Evolutionary conservation across 257 asterid genomes (phyloP), one percentile per base, ranked within the genome.

Genomic region (Fraxinus anomala): DNA sequence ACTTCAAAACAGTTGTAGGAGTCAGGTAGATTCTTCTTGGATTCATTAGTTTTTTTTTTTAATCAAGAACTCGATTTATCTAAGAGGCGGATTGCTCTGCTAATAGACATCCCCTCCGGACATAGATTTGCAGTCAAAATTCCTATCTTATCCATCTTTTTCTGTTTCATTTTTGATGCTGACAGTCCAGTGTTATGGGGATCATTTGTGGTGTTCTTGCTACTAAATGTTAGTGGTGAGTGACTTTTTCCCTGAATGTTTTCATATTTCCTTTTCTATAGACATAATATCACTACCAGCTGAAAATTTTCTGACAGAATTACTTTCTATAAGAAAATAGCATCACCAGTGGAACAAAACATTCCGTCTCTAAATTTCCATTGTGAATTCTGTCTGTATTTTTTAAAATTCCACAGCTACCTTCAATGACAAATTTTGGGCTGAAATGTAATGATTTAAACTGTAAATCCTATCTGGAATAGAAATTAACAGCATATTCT

Each of bases 121-220:
- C 26, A 0, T 16, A 54, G 65, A 54, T 54, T 54, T 0, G 65
- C 73, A 37, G 21, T 39, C 23, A 7, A 63, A 40, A 14, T 72
- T 36, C 14, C 14, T 61, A 24, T 61, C 68, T 61, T 61, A 61
- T 61, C 16, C 31, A 61, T 82, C 26, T 16, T 37, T 65, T 42
- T 21, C 8, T 36, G 7, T 83, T 78, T 21, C 33, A 2, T 23
- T 61, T 61, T 21, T 61, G 16, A 23, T 11, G 9, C 76, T 79
- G 82, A 85, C 97, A 96, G 99, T 82, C 97, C 97, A 1, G 92
- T 96, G 78, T 74, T 96, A 80, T 96, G 98, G 98, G 96, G 78
- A 44, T 90, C 98, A 36, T 96, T 93, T 78, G 97, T 96, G 81
- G 78, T 91, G 74, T 96, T 87, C 94, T 88, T 96, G 92, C 96